A percentile compares a stretch with the other conserved stretches of the same genome.
phyloP scores from a whole-genome alignment of 768 basidiomycete species.

The Coprinopsis strossmayeri region DNA sequence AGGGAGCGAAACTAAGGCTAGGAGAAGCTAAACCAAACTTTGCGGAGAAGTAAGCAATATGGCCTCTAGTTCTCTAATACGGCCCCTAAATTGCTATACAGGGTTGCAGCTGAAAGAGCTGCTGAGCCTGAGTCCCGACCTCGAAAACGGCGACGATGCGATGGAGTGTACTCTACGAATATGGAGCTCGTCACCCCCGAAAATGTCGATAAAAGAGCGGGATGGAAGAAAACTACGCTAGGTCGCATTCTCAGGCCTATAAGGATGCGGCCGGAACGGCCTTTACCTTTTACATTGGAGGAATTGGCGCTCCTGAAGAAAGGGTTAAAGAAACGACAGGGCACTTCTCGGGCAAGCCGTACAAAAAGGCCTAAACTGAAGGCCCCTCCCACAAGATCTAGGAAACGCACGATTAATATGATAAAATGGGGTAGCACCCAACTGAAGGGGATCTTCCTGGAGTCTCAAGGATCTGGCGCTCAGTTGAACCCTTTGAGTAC shows the following conservation, averaged over 20 bases:
- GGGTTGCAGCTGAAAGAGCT: constrained; percentile 22
- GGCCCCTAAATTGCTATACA: background rate
- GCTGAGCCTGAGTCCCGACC: constrained; percentile 27
- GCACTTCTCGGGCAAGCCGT: constrained; percentile 17
- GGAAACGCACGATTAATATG: constrained; percentile 65
- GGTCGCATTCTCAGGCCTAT: constrained; percentile 61
- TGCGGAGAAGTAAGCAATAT: constrained; percentile 43
- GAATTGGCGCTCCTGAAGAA: constrained; percentile 16
- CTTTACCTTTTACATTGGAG: constrained; percentile 36
- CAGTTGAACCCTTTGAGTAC: background rate
- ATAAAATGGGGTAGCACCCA: constrained; percentile 64
- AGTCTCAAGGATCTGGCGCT: constrained; percentile 22
- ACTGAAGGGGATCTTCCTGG: constrained; percentile 64
- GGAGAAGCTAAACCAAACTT: constrained; percentile 82
- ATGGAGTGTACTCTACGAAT: constrained; percentile 42
- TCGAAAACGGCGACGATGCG: constrained; percentile 37
- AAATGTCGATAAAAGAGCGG: constrained; percentile 42
- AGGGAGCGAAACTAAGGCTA: constrained; percentile 77
- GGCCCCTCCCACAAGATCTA: constrained; percentile 50
- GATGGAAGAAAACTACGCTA: constrained; percentile 67
- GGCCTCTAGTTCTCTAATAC: constrained; percentile 8
- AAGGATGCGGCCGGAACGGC: constrained; percentile 63
- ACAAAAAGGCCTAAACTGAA: constrained; percentile 40
- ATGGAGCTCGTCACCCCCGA: constrained; percentile 61
- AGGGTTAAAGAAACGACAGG: constrained; percentile 14